phyloP scores from a whole-genome alignment of 2,329 filamentous ascomycete species.

The Talaromyces sp. region DNA sequence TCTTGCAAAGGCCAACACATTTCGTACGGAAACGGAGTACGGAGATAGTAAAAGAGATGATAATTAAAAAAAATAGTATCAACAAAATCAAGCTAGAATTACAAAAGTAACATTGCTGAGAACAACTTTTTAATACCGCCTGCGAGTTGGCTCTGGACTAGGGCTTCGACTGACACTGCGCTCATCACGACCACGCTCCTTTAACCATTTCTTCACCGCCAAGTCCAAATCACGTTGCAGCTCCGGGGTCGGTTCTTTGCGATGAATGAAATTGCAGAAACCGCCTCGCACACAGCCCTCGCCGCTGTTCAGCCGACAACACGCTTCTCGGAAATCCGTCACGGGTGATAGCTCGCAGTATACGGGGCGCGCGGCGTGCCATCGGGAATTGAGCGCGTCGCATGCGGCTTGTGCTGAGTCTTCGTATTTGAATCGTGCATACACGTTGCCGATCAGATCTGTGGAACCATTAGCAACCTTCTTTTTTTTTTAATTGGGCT shows the following conservation, averaged over 20 bases:
- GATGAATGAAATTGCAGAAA: constrained; percentile 99
- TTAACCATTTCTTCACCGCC: constrained; percentile 94
- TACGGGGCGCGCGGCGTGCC: constrained; percentile 95
- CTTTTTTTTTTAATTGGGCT: neutral
- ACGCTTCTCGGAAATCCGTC: constrained; percentile 96
- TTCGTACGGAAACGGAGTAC: too few relatives aligned
- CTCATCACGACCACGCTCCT: constrained; percentile 73
- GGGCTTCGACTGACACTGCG: constrained; percentile 77
- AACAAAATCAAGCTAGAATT: neutral
- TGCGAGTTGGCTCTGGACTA: constrained; percentile 74
- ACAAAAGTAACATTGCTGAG: neutral
- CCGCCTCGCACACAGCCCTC: constrained; percentile 94
- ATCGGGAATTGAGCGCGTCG: constrained; percentile 87
- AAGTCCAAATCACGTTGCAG: constrained; percentile 82
- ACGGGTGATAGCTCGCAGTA: constrained; percentile 97
- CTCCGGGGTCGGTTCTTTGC: constrained; percentile 88
- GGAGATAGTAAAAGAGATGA: too few relatives aligned
- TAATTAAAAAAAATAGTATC: neutral
- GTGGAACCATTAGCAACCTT: neutral
- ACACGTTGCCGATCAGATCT: constrained; percentile 98
- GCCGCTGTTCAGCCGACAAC: constrained; percentile 87
- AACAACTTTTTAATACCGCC: constrained; percentile 51
- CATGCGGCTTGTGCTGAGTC: constrained; percentile 89
- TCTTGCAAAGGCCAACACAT: too few relatives aligned
- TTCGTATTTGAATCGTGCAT: constrained; percentile 99